Conservation (phyloP, 1,284 basidiomycete genomes). For the Sanghuangporus baumii region DNA sequence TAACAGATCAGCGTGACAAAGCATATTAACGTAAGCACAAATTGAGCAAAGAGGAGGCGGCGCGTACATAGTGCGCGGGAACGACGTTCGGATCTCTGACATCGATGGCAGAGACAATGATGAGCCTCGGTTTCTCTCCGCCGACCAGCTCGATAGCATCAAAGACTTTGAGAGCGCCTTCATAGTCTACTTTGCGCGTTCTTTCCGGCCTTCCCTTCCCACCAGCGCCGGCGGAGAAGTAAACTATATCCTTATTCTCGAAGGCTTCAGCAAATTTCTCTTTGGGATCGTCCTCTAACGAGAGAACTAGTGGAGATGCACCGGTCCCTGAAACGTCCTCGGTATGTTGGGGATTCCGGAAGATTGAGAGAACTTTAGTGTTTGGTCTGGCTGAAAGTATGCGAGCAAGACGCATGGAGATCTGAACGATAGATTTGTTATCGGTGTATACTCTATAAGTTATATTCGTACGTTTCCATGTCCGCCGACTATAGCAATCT, state of each 20-base stretch:
- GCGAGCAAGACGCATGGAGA: slow-evolving; percentile 50
- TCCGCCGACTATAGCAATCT: slow-evolving; percentile 44
- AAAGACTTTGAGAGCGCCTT: slow-evolving; percentile 68
- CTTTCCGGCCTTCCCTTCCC: slow-evolving; percentile 61
- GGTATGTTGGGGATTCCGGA: slow-evolving; percentile 44
- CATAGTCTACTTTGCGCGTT: slow-evolving; percentile 64
- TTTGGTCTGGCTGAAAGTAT: slow-evolving; percentile 33
- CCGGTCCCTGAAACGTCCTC: slow-evolving; percentile 39
- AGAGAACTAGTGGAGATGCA: slow-evolving; percentile 51
- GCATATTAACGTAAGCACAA: background rate
- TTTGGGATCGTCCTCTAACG: slow-evolving; percentile 51
- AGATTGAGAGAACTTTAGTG: slow-evolving; percentile 51
- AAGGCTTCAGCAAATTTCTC: slow-evolving; percentile 47
- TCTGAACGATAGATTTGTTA: slow-evolving; percentile 27
- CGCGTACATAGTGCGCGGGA: slow-evolving; percentile 55
- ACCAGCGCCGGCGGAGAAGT: slow-evolving; percentile 67
- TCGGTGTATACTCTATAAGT: background rate
- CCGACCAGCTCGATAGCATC: slow-evolving; percentile 58
- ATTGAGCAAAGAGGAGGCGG: background rate
- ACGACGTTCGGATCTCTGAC: slow-evolving; percentile 45
- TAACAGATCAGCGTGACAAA: background rate
- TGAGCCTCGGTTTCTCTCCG: slow-evolving; percentile 44
- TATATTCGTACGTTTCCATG: slow-evolving; percentile 40
- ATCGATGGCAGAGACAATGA: slow-evolving; percentile 66
- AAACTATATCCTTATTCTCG: slow-evolving; percentile 45